Evolutionary conservation across 1,284 basidiomycete genomes (phyloP), one percentile per base, ranked within the genome.

Genomic region (Violaceomyces palustris): DNA sequence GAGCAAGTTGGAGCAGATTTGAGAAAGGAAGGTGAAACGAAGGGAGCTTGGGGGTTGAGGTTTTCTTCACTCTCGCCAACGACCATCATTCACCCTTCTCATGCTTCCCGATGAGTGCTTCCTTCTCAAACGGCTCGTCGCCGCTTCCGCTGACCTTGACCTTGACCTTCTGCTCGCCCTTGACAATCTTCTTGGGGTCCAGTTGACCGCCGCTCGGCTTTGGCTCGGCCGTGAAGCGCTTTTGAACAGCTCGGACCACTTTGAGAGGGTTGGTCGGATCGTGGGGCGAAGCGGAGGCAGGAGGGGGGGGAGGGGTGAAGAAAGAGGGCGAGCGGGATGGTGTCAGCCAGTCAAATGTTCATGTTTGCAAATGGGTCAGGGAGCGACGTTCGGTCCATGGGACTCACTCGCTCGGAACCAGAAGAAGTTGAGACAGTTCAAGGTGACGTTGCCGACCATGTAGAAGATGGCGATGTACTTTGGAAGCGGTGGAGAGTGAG

Each of bases 361-460:
- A n/a, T 11, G 27, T 11, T 29, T n/a, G n/a, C 11, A 11, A 11
- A 14, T 15, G 8, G 11, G 38, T 14, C 7, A 15, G 19, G 19
- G 6, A 8, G 25, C 27, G 22, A 4, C 3, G n/a, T 21, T 6
- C n/a, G n/a, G n/a, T n/a, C n/a, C n/a, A n/a, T n/a, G n/a, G n/a
- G n/a, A 40, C 38, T 39, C 22, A 35, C 44, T 71, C 4, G 72
- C 65, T 19, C 68, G 40, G 66, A 75, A 75, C 74, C 74, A 75
- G 56, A 73, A 70, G 24, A 73, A 73, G 68, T 75, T 75, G 37
- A 71, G 49, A 21, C 52, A 49, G 57, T 69, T 69, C 29, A 70
- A 46, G 8, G 46, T 45, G 3, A 62, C 31, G 29, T 69, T 61
- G 22, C 61, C 69, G n/a, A 51, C 25, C 35, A 59, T 35, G 42